Conservation (phyloP, 2,329 filamentous ascomycete genomes). For the Daldinia sp. region DNA sequence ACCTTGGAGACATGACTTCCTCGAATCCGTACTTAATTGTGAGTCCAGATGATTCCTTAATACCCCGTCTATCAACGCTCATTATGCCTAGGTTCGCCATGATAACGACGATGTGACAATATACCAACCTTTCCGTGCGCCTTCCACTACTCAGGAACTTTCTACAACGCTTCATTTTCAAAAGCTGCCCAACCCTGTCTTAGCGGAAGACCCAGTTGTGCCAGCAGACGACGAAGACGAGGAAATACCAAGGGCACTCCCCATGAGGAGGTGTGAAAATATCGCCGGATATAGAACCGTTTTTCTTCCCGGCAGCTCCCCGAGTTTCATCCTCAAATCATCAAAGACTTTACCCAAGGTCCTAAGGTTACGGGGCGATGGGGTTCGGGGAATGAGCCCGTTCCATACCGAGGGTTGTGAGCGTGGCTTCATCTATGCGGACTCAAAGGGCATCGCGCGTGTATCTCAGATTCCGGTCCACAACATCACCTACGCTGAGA, state of each 20-base stretch:
- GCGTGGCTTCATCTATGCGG: conserved; percentile 83
- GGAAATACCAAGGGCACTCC: conserved; percentile 57
- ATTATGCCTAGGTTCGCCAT: conserved; percentile 70
- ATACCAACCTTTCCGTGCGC: conserved; percentile 78
- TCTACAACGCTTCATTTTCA: conserved; percentile 73
- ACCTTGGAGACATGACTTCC: conserved; percentile 78
- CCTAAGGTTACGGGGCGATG: conserved; percentile 73
- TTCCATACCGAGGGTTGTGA: conserved; percentile 83
- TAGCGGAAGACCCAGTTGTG: conserved; percentile 66
- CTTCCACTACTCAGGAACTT: conserved; percentile 54
- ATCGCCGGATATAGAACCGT: conserved; percentile 83
- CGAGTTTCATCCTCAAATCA: conserved; percentile 84
- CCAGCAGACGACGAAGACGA: conserved; percentile 59
- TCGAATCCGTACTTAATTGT: conserved; percentile 84
- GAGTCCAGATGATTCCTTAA: conserved; percentile 47
- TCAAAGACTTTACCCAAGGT: conserved; percentile 79
- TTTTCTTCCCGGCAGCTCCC: conserved; percentile 81
- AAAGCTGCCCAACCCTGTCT: conserved; percentile 73
- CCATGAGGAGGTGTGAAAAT: conserved; percentile 67
- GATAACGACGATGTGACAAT: conserved; percentile 83
- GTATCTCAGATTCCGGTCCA: conserved; percentile 73
- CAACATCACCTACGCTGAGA: conserved; percentile 73
- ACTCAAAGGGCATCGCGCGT: conserved; percentile 74
- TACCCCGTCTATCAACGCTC: neutral
- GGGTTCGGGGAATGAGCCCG: conserved; percentile 74